A percentile compares a stretch with the other conserved stretches of the same genome.
phyloP scores from a whole-genome alignment of 345 rosid genomes.

The Linum tenue region DNA sequence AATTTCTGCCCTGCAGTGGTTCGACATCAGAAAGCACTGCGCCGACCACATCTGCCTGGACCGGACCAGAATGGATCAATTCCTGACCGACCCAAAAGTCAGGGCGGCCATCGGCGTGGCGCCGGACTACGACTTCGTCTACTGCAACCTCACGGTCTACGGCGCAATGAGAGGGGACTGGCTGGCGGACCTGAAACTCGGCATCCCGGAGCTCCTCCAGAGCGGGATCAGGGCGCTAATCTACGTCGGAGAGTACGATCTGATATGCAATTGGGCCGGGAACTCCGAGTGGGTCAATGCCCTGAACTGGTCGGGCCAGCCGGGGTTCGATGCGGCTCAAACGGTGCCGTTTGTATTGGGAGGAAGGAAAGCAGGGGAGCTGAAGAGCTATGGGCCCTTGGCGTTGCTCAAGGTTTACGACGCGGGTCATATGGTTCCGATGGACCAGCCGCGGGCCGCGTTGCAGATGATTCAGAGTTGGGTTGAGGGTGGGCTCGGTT shows the following conservation, averaged over 20 bases:
- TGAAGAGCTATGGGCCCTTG: constrained; percentile 64
- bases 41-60: constrained; percentile 55
- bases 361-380: constrained; percentile 46
- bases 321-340: constrained; percentile 39
- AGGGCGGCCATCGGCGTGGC: constrained; percentile 60
- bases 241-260: constrained; percentile 85
- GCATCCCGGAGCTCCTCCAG: constrained; percentile 63
- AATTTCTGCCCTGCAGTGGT: constrained; percentile 58
- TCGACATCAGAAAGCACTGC: constrained; percentile 73
- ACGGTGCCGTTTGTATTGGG: constrained; percentile 45
- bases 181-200: constrained; percentile 64
- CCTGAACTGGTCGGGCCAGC: constrained; percentile 68
- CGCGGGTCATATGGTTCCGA: constrained; percentile 91
- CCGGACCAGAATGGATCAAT: constrained; percentile 51
- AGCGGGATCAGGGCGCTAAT: constrained; percentile 59
- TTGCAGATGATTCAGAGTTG: constrained; percentile 65
- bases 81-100: constrained; percentile 44
- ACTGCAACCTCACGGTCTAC: constrained; percentile 52
- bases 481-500: constrained; percentile 44
- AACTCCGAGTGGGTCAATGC: constrained; percentile 78
- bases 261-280: constrained; percentile 88
- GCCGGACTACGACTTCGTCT: constrained; percentile 41
- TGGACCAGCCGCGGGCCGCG: constrained; percentile 91
- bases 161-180: constrained; percentile 49
- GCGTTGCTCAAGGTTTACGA: constrained; percentile 66